Evolutionary conservation across 208 protist genomes (phyloP), one percentile per base, ranked within the genome.

Genomic region (Trypanosoma cruzi): DNA sequence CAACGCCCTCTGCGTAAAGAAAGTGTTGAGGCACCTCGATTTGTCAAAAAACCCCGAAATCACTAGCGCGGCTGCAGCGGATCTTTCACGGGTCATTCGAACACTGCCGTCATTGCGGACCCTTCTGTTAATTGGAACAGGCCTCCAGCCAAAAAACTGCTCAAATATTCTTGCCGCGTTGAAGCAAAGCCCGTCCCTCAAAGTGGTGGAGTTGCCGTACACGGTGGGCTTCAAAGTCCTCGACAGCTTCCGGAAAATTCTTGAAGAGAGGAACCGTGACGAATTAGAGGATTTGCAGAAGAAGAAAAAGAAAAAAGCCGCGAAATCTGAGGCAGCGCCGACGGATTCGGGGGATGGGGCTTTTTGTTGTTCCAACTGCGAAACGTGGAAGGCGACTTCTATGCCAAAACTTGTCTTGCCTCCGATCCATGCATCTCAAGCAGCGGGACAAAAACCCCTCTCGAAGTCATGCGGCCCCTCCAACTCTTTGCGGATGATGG

Each of bases 161-260:
- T 60, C 40, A 16, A 50, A 64, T 1, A 70, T 96, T 49, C 54
- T 89, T 37, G 67, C 50, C 0, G 80, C 84, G 0, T 31, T 86
- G 52, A 75, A 82, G 52, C 32, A 11, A 4, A 89, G 81, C 62
- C 52, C 44, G 13, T 73, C 73, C 1, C 49, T 92, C 4, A 29
- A 77, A n/a, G 65, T 73, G 52, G 79, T 85, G 57, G 80, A 86
- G 40, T 73, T 96, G 56, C 90, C 90, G 2, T 96, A 84, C 68
- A 90, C 87, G 14, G 86, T 96, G 14, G 90, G 90, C 37, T 92
- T 73, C 61, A 56, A 32, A 50, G 52, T 83, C 0, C 62, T 83
- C 4, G 73, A 83, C 22, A 34, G n/a, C 4, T 37, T 64, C 1
- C 42, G 48, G 1, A 55, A 49, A 18, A 28, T 68, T 16, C 28